Evolutionary conservation across 345 rosid species (phyloP).

Genomic region (Rhodomyrtus tomentosa): DNA sequence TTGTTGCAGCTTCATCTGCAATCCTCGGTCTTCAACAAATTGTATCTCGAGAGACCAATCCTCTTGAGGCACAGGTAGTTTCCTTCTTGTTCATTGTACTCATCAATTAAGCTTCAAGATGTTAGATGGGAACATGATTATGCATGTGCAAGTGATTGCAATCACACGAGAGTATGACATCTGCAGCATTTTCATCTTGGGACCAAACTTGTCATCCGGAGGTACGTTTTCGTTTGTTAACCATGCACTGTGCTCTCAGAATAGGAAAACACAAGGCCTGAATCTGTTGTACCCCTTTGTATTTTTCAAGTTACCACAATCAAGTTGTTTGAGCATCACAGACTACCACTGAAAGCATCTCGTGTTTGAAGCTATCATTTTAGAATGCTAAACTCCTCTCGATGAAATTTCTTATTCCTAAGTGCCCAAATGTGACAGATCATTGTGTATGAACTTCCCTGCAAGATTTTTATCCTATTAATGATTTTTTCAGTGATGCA

Average conservation of each 20-base stretch:
- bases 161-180: neutral
- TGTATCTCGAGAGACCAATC: constrained; percentile 57
- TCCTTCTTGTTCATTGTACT: neutral
- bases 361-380: neutral
- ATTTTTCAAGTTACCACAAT: neutral
- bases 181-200: neutral
- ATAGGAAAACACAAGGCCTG: neutral
- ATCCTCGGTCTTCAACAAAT: constrained; percentile 62
- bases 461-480: neutral
- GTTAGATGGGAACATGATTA: neutral
- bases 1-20: constrained; percentile 53
- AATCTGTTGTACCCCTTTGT: neutral
- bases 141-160: neutral
- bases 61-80: constrained; percentile 54
- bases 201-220: neutral
- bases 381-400: neutral
- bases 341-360: neutral
- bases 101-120: neutral
- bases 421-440: neutral
- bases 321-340: neutral
- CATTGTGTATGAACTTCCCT: neutral
- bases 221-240: neutral
- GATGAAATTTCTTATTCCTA: neutral
- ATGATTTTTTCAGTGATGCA: neutral
- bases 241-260: neutral